Percentiles rank a stretch among this genome's conserved stretches.
phyloP scores from a whole-genome alignment of 23 red algal species.

The Gracilariopsis chorda region DNA sequence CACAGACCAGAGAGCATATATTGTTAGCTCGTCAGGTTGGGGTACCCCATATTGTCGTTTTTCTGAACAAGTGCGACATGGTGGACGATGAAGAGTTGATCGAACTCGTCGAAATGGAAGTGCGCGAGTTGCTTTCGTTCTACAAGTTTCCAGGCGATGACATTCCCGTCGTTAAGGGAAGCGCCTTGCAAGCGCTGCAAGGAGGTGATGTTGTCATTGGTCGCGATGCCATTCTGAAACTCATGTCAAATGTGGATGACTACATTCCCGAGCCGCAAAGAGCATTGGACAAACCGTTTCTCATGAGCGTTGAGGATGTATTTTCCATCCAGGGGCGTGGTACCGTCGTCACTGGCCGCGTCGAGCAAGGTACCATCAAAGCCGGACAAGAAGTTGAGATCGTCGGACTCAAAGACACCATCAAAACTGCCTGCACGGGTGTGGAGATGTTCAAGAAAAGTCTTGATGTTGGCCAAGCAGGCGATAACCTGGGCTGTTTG shows the following conservation, averaged over 20 bases:
- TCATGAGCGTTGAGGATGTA: constrained; percentile 95
- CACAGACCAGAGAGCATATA: constrained; percentile 98
- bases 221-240: constrained; percentile 69
- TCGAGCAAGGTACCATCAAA: constrained; percentile 89
- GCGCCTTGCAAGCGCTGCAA: constrained; percentile 89
- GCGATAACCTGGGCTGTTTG: constrained; percentile 94
- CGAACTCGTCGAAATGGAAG: constrained; percentile 98
- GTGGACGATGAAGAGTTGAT: constrained; percentile 95
- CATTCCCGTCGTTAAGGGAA: constrained; percentile 85
- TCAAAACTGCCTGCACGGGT: constrained; percentile 87
- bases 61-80: constrained; percentile 99
- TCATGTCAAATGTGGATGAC: constrained; percentile 88
- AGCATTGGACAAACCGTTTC: constrained; percentile 87
- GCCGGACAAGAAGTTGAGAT: constrained; percentile 96
- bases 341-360: constrained; percentile 96
- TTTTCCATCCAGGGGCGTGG: constrained; percentile 95
- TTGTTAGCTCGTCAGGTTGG: constrained; percentile 95
- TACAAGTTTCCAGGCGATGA: constrained; percentile 97
- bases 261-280: constrained; percentile 92
- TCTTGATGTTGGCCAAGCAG: constrained; percentile 83
- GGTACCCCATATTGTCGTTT: constrained; percentile 96
- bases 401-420: constrained; percentile 81
- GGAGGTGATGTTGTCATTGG: constrained; percentile 75
- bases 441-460: constrained; percentile 98
- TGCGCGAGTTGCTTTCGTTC: constrained; percentile 91